A percentile compares a stretch with the other conserved stretches of the same genome.
These are phyloP conservation scores for Dactylellina sp. DNA, from an alignment of 2,329 filamentous ascomycete species.

Conservation along the genomic window DNA sequence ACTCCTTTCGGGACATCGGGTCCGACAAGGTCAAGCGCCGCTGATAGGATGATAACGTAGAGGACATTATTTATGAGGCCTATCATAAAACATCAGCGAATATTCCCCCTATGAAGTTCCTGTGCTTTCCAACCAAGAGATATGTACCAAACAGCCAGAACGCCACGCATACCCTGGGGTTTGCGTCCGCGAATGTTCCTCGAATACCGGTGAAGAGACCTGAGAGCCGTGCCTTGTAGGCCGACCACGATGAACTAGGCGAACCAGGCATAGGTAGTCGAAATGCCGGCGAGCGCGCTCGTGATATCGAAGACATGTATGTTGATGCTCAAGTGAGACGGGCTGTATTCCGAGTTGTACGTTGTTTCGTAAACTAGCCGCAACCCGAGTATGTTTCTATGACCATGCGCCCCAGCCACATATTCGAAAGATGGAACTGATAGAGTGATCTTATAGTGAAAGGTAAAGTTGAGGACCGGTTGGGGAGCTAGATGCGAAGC, in stretches of 20 bases:
- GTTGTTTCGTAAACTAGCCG: neutral
- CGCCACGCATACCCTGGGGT: constrained; percentile 78
- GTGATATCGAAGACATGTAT: constrained; percentile 9
- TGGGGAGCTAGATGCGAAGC: neutral
- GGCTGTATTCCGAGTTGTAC: neutral
- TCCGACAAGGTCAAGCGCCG: constrained; percentile 94
- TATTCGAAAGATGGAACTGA: constrained; percentile 5
- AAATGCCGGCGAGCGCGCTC: constrained; percentile 55
- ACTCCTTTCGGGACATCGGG: constrained; percentile 86
- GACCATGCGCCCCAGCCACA: constrained; percentile 1
- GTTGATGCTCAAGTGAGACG: neutral
- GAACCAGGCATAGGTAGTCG: constrained; percentile 70
- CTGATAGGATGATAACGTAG: constrained; percentile 95
- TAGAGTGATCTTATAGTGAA: neutral
- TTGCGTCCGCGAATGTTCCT: constrained; percentile 74
- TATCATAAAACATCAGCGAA: constrained; percentile 63
- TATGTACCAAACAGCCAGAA: constrained; percentile 92
- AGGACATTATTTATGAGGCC: constrained; percentile 96
- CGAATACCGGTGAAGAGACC: constrained; percentile 63
- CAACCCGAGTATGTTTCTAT: neutral
- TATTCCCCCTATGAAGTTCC: constrained; percentile 8
- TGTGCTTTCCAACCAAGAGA: constrained; percentile 4
- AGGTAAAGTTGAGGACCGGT: neutral
- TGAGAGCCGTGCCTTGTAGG: constrained; percentile 72
- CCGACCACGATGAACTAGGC: constrained; percentile 76